Evolutionary conservation across 352 stramenopile species (phyloP).

Genomic region (Phytophthora rubi): DNA sequence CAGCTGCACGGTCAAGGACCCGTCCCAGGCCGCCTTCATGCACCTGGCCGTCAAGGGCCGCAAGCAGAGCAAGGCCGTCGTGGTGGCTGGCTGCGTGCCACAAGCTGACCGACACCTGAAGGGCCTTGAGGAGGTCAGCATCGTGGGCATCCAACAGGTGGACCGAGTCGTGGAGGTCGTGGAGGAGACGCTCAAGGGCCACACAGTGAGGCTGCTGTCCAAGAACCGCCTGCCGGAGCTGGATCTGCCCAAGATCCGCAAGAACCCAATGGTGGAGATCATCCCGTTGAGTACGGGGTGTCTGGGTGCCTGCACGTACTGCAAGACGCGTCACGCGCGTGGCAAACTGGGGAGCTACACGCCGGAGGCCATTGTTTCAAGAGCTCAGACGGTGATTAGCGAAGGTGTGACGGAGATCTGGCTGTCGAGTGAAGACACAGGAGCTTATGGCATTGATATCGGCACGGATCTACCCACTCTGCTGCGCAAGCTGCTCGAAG

Average conservation of each 20-base stretch:
- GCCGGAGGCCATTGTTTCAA: constrained; percentile 74
- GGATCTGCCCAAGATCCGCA: constrained; percentile 92
- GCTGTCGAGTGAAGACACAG: constrained; percentile 92
- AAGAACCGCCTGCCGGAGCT: constrained; percentile 86
- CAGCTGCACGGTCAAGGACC: constrained; percentile 95
- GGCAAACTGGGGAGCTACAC: constrained; percentile 91
- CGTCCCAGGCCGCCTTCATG: constrained; percentile 91
- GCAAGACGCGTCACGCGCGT: constrained; percentile 93
- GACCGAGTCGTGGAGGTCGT: constrained; percentile 92
- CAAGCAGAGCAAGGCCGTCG: constrained; percentile 80
- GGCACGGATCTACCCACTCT: constrained; percentile 79
- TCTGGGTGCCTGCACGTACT: constrained; percentile 93
- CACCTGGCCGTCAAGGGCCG: constrained; percentile 88
- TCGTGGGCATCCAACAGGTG: constrained; percentile 93
- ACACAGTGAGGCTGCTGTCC: constrained; percentile 85
- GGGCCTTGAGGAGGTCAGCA: constrained; percentile 83
- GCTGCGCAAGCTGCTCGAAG: constrained; percentile 64
- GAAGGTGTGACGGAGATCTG: constrained; percentile 93
- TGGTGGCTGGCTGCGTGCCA: constrained; percentile 92
- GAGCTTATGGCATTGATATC: constrained; percentile 92
- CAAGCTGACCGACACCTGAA: constrained; percentile 89
- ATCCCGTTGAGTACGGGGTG: constrained; percentile 92
- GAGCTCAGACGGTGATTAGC: constrained; percentile 67
- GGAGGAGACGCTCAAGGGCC: constrained; percentile 91
- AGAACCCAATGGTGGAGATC: constrained; percentile 93